These are phyloP conservation scores for Lichtheimia corymbifera DNA, from an alignment of 371 early-diverging fungal genomes.

Conservation along the genomic window DNA sequence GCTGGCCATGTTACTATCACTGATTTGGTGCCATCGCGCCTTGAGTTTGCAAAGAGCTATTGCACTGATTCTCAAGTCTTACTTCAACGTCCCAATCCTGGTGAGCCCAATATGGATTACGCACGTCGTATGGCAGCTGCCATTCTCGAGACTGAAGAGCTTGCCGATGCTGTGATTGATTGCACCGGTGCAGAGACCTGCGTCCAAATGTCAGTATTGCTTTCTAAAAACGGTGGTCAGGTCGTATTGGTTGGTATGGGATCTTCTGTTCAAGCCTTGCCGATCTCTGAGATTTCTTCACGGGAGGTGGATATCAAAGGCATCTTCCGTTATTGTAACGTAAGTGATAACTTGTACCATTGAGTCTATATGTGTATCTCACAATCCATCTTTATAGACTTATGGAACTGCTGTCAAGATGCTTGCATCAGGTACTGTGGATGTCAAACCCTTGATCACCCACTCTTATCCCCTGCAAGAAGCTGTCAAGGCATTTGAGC, in stretches of 20 bases:
- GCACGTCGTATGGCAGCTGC: constrained; percentile 30
- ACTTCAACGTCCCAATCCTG: constrained; percentile 27
- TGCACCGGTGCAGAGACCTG: constrained; percentile 57
- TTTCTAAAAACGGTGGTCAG: constrained; percentile 48
- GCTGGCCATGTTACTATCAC: constrained; percentile 51
- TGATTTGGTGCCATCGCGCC: constrained; percentile 32
- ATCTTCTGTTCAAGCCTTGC: constrained; percentile 41
- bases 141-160: constrained; percentile 27
- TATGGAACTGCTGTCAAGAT: constrained; percentile 51
- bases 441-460: constrained; percentile 50
- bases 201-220: constrained; percentile 48
- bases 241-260: constrained; percentile 57
- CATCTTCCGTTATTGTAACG: constrained; percentile 54
- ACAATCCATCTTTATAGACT: constrained; percentile 15
- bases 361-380: no score
- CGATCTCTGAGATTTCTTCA: constrained; percentile 43
- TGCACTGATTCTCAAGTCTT: constrained; percentile 42
- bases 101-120: constrained; percentile 47
- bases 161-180: constrained; percentile 49
- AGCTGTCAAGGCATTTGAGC: constrained; percentile 50
- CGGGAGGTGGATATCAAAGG: constrained; percentile 55
- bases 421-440: constrained; percentile 46
- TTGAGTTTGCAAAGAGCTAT: constrained; percentile 53
- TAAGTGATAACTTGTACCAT: constrained; percentile 14
- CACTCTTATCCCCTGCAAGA: constrained; percentile 48